Base-by-base conservation (phyloP, 177 flowering plant species). In the Vitis hybrid region DNA sequence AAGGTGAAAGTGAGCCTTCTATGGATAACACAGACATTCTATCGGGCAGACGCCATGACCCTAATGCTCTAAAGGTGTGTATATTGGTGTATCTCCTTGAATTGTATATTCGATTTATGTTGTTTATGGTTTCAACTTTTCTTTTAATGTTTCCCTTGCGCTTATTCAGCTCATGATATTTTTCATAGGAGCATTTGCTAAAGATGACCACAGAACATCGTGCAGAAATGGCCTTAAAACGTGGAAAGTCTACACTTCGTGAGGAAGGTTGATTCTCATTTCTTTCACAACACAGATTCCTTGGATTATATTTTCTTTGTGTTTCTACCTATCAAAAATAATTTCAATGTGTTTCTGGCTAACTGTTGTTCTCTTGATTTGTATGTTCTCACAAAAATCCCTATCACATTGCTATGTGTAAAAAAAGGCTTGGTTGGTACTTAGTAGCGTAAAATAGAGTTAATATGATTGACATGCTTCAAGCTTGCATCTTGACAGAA, bases 141-240 rank as follows among this genome's bases (percentile, higher is more conserved):
- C 62, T 55, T 64, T 14, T 50, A 8, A 26, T 64, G 16, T 31
- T 56, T 29, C 53, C 53, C 5, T 45, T 45, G 55, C 65, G 56
- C 49, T 52, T 73, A n/a, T 63, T 49, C 19, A 34, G 8, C 61
- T 19, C 2, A 39, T 70, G 20, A 8, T 29, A 61, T 10, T 73
- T 71, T 4, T 52, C 69, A 5, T 79, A 95, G 99, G 99, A 88
- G 79, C 91, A 82, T 82, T 74, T 95, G 19, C 67, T 95, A 72
- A 91, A 88, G 77, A 86, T 95, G 88, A 80, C 99, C 14, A 71
- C 92, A 0, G 86, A 88, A 0, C 99, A 95, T 79, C 93, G 99
- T 34, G 78, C 92, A 39, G 89, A 91, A 77, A 84, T 91, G 88
- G 87, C 93, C 39, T 73, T 76, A 59, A 95, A 95, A 72, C 94